Evolutionary conservation across 345 rosid genomes (phyloP).

Genomic region (Hirschfeldia incana): DNA sequence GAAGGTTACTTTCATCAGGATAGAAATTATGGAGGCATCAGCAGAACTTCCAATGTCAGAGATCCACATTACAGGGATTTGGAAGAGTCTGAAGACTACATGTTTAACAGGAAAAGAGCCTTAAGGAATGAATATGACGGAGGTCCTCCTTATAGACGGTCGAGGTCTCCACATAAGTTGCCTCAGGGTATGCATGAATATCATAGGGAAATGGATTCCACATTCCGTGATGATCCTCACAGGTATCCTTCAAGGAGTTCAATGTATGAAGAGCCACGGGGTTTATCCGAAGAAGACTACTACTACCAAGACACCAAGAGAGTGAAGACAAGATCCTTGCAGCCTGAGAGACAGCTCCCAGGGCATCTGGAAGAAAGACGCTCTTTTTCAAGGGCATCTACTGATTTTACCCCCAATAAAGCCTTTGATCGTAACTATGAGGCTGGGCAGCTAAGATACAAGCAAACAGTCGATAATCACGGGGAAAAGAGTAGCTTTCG

Average conservation of each 20-base stretch:
- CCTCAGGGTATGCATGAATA: constrained; percentile 54
- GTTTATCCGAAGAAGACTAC: constrained; percentile 66
- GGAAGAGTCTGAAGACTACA: constrained; percentile 53
- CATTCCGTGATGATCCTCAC: constrained; percentile 49
- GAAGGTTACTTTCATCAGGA: constrained; percentile 53
- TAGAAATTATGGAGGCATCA: constrained; percentile 41
- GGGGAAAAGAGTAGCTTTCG: constrained; percentile 55
- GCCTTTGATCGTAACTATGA: constrained; percentile 50
- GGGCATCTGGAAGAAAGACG: constrained; percentile 62
- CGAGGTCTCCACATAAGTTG: constrained; percentile 38
- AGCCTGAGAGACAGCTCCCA: constrained; percentile 66
- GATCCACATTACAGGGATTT: constrained; percentile 52
- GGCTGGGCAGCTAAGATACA: constrained; percentile 47
- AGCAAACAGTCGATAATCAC: constrained; percentile 46
- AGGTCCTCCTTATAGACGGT: constrained; percentile 47
- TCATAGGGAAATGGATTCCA: constrained; percentile 48
- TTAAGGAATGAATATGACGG: constrained; percentile 47
- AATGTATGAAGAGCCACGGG: constrained; percentile 72
- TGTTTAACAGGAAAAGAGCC: constrained; percentile 49
- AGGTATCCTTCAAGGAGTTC: constrained; percentile 47
- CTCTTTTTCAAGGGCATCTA: constrained; percentile 44
- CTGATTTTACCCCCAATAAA: constrained; percentile 59
- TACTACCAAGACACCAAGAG: constrained; percentile 63
- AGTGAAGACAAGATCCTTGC: constrained; percentile 59
- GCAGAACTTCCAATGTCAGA: constrained; percentile 39